Evolutionary conservation across 2,329 filamentous ascomycete species (phyloP).

Genomic region (Xylaria sp.): DNA sequence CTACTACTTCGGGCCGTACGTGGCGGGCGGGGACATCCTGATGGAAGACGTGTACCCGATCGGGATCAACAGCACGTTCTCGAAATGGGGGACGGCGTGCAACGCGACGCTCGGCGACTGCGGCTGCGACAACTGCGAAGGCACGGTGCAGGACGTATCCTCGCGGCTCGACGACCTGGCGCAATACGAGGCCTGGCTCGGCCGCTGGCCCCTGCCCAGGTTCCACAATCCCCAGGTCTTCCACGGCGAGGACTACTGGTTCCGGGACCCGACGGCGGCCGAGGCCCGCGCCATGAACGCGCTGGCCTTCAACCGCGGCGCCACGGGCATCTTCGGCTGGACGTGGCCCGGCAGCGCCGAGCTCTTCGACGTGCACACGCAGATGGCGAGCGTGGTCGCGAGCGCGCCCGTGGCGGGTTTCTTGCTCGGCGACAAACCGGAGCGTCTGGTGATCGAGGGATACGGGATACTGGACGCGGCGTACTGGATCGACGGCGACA

Average conservation of each 20-base stretch:
- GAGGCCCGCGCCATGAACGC: slow-evolving; percentile 59
- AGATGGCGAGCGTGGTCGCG: slow-evolving; percentile 53
- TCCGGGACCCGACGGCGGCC: slow-evolving; percentile 55
- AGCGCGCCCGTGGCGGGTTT: slow-evolving; percentile 52
- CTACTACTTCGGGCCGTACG: slow-evolving; percentile 68
- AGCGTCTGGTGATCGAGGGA: slow-evolving; percentile 14
- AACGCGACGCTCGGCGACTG: slow-evolving; percentile 70
- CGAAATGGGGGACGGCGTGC: slow-evolving; percentile 65
- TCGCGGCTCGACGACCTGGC: slow-evolving; percentile 53
- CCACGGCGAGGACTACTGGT: slow-evolving; percentile 60
- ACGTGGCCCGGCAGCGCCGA: slow-evolving; percentile 55
- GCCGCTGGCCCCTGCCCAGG: slow-evolving; percentile 54
- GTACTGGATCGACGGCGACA: slow-evolving; percentile 48
- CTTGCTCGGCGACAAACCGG: slow-evolving; percentile 50
- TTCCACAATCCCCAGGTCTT: slow-evolving; percentile 60
- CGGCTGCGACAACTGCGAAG: slow-evolving; percentile 70
- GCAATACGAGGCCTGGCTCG: slow-evolving; percentile 54
- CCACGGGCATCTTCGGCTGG: slow-evolving; percentile 57
- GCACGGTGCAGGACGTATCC: slow-evolving; percentile 62
- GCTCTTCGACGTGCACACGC: slow-evolving; percentile 53
- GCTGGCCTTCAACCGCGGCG: slow-evolving; percentile 59
- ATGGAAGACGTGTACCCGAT: slow-evolving; percentile 71
- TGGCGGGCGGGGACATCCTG: slow-evolving; percentile 65
- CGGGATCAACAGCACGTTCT: slow-evolving; percentile 64
- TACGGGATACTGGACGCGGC: slow-evolving; percentile 50